Evolutionary conservation across 352 stramenopile species (phyloP).

Genomic region (Ophiocytium majus): DNA sequence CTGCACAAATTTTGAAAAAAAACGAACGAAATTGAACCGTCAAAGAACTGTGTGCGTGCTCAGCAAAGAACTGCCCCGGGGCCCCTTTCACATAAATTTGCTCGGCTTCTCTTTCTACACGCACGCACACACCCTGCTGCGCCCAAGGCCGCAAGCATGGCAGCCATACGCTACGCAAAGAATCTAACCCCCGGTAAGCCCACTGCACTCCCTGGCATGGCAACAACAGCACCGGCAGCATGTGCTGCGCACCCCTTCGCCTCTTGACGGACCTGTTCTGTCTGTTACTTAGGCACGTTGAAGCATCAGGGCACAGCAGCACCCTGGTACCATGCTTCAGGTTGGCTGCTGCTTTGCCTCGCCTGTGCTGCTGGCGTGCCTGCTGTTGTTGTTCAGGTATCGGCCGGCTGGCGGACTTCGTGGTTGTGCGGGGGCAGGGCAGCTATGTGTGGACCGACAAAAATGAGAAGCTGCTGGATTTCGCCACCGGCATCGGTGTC

Average conservation of each 20-base stretch:
- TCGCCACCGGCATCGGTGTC: constrained; percentile 86
- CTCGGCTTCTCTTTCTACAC: too few species aligned
- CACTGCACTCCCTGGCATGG: background rate
- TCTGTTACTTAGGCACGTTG: background rate
- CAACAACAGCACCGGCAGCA: background rate
- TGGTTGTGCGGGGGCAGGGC: constrained; percentile 65
- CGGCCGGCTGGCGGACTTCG: constrained; percentile 34
- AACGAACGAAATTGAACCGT: too few species aligned
- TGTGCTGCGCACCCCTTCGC: background rate
- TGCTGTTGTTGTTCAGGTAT: background rate
- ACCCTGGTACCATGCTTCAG: background rate
- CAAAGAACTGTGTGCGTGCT: too few species aligned
- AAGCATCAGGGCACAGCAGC: background rate
- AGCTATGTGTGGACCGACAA: constrained; percentile 79
- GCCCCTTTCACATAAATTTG: too few species aligned
- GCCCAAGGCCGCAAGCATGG: too few species aligned
- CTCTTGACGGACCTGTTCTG: too few species aligned
- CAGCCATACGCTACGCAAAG: constrained; percentile 38
- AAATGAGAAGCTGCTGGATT: constrained; percentile 80
- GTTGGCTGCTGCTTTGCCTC: background rate
- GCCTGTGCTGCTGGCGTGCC: background rate
- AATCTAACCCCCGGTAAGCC: constrained; percentile 35
- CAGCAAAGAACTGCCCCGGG: too few species aligned
- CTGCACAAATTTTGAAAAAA: too few species aligned
- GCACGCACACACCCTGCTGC: too few species aligned